Base-by-base conservation (phyloP, 2,329 filamentous ascomycete genomes). In the Exophiala viscosa region DNA sequence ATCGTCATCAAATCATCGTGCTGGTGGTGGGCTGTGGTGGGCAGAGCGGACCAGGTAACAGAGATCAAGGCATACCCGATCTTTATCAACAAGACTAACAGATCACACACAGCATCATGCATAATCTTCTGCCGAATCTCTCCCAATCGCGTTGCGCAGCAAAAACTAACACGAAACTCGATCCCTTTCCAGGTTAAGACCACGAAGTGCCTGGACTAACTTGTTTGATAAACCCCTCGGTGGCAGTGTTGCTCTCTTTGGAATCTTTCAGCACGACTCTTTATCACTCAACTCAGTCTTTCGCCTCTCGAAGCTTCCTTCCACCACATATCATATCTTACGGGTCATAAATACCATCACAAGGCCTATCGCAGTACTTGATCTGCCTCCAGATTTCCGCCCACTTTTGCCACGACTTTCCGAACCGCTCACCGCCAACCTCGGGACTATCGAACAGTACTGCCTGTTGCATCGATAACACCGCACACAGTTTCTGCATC, bases 41-140 rank as follows among this genome's bases (percentile, higher is more conserved):
- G 14, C 33, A 38, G 50, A 52, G 55, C 51, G 55, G 51, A 55
- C 50, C 55, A 20, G 34, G 47, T 52, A 58, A 51, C 47, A 57
- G 31, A 28, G 3, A 38, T 45, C 40, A 31, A 39, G 38, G 40
- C 38, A 49, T 39, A 49, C 2, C 14, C 46, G 39, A 14, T 43
- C 32, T 34, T 18, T 31, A 23, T 28, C 40, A 40, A 17, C 35
- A 35, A 39, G 38, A 48, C 44, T 46, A 28, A 35, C 17, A 33
- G 8, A 15, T 40, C 39, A 13, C 28, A 18, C 17, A 42, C 23
- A 42, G 5, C 40, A 42, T 42, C 40, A 31, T 31, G n/a, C 40
- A 11, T 23, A 23, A 5, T 11, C 11, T 42, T 18, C 20, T n/a
- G 40, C 17, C n/a, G 9, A 28, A 28, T 28, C 23, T 7, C 8